Evolutionary conservation across 139 green algal species (phyloP), one percentile per base, ranked within the genome.

Genomic region (Pleodorina starrii): DNA sequence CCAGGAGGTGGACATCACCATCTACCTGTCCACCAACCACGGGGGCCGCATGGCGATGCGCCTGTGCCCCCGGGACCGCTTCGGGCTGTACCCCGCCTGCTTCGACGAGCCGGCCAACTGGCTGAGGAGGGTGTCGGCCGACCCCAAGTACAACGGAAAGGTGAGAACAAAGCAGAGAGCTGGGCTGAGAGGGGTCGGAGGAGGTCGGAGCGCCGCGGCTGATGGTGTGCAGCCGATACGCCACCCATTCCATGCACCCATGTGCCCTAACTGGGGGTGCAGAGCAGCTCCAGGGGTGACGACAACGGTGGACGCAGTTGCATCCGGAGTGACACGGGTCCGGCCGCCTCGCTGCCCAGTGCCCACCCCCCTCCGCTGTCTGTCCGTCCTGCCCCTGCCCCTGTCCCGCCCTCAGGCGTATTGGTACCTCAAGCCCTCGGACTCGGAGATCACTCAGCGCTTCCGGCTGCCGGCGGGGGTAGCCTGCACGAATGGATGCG

Each of bases 11-110:
- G 43, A 77, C 60, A 46, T 87, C 42, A 87, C 80, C 40, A 87
- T 87, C 40, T 77, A 76, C 57, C 42, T 87, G 17, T 75, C 51
- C 43, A 77, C 80, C 80, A 87, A 87, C 43, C 80, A 87, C 60
- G 77, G 87, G 32, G 87, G 87, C 66, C 87, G 87, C 48, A 91
- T 91, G 87, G 11, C 48, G 1, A 32, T 91, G 35, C 48, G 72
- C 25, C 60, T 90, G 38, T 90, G 86, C 46, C 86, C 86, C 1
- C 63, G 59, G n/a, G 43, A 84, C 23, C 76, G 77, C 16, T 72
- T 38, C 71, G 19, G 50, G 23, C 5, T 81, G 10, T 68, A 50
- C 38, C 63, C 74, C 74, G 36, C 36, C 16, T 91, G 87, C 78
- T 91, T 91, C 48, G n/a, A 54, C 66, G 17, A 68, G 40, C 77